Percentiles rank a stretch among this genome's conserved stretches.
Conservation (phyloP, 2,329 filamentous ascomycete genomes). For the Zelopaecilomyces penicillatus region DNA sequence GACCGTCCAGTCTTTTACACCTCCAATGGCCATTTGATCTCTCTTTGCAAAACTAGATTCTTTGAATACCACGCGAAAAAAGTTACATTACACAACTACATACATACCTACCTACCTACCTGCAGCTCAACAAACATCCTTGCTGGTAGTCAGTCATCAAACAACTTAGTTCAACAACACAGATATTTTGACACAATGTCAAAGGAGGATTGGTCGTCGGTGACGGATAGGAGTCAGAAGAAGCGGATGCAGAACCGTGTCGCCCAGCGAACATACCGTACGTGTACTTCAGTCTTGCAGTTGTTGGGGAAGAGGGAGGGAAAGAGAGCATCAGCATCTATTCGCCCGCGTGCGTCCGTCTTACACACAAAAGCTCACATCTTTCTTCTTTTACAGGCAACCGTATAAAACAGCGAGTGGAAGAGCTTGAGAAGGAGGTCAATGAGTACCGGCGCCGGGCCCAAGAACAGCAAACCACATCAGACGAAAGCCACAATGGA, state of each 20-base stretch:
- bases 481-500: background rate
- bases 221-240: conserved; percentile 5
- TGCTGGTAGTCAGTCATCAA: too few species aligned
- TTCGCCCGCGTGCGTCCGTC: too few species aligned
- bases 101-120: too few species aligned
- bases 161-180: too few species aligned
- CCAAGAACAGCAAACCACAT: background rate
- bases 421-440: conserved; percentile 6
- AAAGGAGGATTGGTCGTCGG: conserved; percentile 4
- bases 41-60: too few species aligned
- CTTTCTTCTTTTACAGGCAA: background rate
- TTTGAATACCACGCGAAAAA: too few species aligned
- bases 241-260: conserved; percentile 7
- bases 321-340: background rate
- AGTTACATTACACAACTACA: too few species aligned
- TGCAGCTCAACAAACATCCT: too few species aligned
- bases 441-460: conserved; percentile 7
- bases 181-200: background rate
- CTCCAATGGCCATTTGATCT: too few species aligned
- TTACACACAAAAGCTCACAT: too few species aligned
- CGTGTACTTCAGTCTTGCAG: background rate
- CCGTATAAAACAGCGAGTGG: conserved; percentile 6
- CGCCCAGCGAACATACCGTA: conserved; percentile 6
- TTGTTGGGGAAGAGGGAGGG: background rate
- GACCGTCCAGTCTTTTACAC: too few species aligned